Percentiles rank a stretch among this genome's conserved stretches.
These are phyloP conservation scores for Corylus heterophylla DNA, from an alignment of 306 rosid genomes.

Conservation along the genomic window DNA sequence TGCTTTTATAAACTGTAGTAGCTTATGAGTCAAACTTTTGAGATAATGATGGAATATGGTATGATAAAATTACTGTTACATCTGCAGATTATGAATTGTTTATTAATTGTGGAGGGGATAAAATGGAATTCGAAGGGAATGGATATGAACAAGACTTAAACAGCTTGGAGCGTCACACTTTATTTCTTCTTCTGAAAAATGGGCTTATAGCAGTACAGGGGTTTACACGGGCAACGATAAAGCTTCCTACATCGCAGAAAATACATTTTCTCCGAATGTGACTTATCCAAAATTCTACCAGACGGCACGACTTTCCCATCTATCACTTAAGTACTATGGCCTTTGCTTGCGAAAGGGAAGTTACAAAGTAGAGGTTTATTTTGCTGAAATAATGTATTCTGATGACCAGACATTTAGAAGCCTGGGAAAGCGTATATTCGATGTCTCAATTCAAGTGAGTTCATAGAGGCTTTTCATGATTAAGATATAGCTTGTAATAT, in stretches of 20 bases:
- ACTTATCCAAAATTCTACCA: constrained; percentile 22
- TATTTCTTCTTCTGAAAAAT: constrained; percentile 28
- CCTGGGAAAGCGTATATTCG: constrained; percentile 64
- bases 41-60: not conserved
- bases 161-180: constrained; percentile 37
- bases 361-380: constrained; percentile 71
- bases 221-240: constrained; percentile 4
- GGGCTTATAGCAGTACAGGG: constrained; percentile 81
- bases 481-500: not conserved
- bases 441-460: constrained; percentile 82
- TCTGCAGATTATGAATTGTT: constrained; percentile 58
- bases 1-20: constrained; percentile 16
- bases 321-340: constrained; percentile 72
- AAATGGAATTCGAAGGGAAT: constrained; percentile 23
- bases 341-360: constrained; percentile 64
- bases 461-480: not conserved
- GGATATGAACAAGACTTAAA: constrained; percentile 48
- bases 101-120: constrained; percentile 64
- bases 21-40: constrained; percentile 1
- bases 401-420: constrained; percentile 38
- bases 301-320: constrained; percentile 61
- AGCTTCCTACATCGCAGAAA: constrained; percentile 25
- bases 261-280: not conserved
- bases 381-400: constrained; percentile 66
- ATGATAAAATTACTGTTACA: constrained; percentile 8